Conservation (phyloP, 2,329 filamentous ascomycete species). For the Niveomyces coronatus region DNA sequence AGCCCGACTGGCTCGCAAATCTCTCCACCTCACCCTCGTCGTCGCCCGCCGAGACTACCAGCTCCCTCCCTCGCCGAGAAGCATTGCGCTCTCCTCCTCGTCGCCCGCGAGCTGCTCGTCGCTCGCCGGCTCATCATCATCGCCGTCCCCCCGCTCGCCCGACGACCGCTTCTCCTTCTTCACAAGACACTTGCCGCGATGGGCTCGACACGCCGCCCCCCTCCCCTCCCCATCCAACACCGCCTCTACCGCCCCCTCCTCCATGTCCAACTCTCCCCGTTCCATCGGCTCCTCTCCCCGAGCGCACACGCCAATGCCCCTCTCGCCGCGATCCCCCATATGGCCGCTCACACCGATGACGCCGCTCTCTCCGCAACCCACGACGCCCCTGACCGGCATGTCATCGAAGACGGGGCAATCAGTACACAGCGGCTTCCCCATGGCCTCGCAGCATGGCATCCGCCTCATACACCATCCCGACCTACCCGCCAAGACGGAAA, state of each 20-base stretch:
- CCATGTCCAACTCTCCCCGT: constrained; percentile 8
- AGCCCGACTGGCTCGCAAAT: constrained; percentile 42
- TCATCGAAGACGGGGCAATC: too few species aligned
- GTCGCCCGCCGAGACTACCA: constrained; percentile 47
- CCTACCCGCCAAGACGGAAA: constrained; percentile 36
- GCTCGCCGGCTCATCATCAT: constrained; percentile 21
- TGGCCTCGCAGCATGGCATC: constrained; percentile 21
- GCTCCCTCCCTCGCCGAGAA: constrained; percentile 30
- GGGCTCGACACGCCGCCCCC: background rate
- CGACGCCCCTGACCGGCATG: constrained; percentile 34
- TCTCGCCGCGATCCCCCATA: constrained; percentile 29
- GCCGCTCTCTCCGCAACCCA: constrained; percentile 28
- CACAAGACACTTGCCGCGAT: constrained; percentile 16
- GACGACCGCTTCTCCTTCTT: constrained; percentile 21
- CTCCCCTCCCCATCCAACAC: constrained; percentile 10
- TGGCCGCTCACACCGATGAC: constrained; percentile 34
- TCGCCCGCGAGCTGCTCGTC: constrained; percentile 13
- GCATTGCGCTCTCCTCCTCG: constrained; percentile 14
- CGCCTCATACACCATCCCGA: constrained; percentile 38
- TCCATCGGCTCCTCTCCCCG: constrained; percentile 21
- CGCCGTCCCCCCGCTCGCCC: constrained; percentile 12
- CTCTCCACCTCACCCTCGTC: constrained; percentile 46
- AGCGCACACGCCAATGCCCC: constrained; percentile 20
- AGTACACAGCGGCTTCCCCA: constrained; percentile 4
- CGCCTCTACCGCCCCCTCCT: constrained; percentile 10